A percentile compares a stretch with the other conserved stretches of the same genome.
phyloP scores from a whole-genome alignment of 768 basidiomycete species.

The Trametes elegans region DNA sequence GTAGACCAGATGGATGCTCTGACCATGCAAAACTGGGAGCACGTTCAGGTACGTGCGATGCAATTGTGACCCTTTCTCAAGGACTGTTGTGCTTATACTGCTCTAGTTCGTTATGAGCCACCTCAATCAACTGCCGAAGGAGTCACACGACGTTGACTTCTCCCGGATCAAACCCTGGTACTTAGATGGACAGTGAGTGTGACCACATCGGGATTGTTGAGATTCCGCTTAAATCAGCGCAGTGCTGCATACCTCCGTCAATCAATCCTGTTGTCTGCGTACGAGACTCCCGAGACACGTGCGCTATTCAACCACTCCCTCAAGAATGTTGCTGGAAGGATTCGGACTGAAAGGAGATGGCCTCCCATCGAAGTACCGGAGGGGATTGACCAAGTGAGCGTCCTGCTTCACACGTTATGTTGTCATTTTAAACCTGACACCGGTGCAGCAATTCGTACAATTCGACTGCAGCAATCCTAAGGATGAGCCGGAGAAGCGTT shows the following conservation, averaged over 20 bases:
- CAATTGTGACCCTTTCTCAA: neutral
- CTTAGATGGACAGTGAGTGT: slow-evolving; percentile 84
- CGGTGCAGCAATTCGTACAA: slow-evolving; percentile 58
- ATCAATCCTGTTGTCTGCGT: slow-evolving; percentile 81
- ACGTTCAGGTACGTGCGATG: slow-evolving; percentile 84
- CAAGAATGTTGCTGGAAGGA: slow-evolving; percentile 83
- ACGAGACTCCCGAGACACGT: slow-evolving; percentile 87
- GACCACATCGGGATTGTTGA: neutral
- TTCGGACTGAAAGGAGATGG: slow-evolving; percentile 69
- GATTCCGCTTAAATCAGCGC: neutral
- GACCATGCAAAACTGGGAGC: slow-evolving; percentile 99
- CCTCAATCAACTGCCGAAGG: slow-evolving; percentile 87
- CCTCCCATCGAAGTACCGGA: slow-evolving; percentile 74
- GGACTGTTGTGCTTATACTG: neutral
- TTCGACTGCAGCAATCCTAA: slow-evolving; percentile 71
- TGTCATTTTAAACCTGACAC: no score
- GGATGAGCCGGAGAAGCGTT: slow-evolving; percentile 85
- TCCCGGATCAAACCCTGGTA: slow-evolving; percentile 98
- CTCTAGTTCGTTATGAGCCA: slow-evolving; percentile 78
- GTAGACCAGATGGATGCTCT: slow-evolving; percentile 91
- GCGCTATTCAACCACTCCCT: slow-evolving; percentile 72
- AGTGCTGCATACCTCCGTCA: slow-evolving; percentile 89
- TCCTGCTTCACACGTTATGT: neutral
- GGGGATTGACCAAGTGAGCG: slow-evolving; percentile 75
- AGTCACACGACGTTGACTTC: slow-evolving; percentile 93